Evolutionary conservation across 805 yeast species (phyloP).

Genomic region (Teunomyces kruisii): DNA sequence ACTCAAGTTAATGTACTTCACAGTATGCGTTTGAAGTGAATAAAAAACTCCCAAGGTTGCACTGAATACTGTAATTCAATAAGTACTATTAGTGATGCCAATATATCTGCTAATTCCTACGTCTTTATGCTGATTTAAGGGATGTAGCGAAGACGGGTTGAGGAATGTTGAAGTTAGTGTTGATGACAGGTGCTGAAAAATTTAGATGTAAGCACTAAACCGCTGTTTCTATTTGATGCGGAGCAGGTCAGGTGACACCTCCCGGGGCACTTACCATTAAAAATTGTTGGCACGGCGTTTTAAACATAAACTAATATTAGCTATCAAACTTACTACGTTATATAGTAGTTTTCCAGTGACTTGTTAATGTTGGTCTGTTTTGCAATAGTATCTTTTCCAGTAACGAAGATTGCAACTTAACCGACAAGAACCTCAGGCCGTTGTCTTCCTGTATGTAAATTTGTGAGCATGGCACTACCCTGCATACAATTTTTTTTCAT

Average conservation of each 20-base stretch:
- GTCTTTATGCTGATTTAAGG: not conserved
- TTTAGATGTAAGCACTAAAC: constrained; percentile 3
- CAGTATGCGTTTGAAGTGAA: not conserved
- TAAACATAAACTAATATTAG: too few relatives aligned
- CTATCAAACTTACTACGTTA: too few relatives aligned
- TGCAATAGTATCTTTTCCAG: too few relatives aligned
- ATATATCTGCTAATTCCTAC: not conserved
- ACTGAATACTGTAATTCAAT: not conserved
- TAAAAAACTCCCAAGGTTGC: not conserved
- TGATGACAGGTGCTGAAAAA: not conserved
- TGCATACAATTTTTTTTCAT: constrained; percentile 1
- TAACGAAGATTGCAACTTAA: too few relatives aligned
- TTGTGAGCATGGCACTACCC: not conserved
- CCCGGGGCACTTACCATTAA: not conserved
- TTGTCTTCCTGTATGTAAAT: not conserved
- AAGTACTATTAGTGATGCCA: not conserved
- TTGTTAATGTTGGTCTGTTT: too few relatives aligned
- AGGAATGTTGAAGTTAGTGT: not conserved
- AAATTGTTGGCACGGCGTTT: too few relatives aligned
- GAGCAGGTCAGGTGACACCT: not conserved
- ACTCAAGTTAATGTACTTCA: not conserved
- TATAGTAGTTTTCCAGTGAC: too few relatives aligned
- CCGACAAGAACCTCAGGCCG: too few relatives aligned
- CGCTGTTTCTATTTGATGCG: constrained; percentile 4
- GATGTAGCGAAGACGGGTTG: not conserved